phyloP scores from a whole-genome alignment of 2,329 filamentous ascomycete species.

The Hypoxylon sp. region DNA sequence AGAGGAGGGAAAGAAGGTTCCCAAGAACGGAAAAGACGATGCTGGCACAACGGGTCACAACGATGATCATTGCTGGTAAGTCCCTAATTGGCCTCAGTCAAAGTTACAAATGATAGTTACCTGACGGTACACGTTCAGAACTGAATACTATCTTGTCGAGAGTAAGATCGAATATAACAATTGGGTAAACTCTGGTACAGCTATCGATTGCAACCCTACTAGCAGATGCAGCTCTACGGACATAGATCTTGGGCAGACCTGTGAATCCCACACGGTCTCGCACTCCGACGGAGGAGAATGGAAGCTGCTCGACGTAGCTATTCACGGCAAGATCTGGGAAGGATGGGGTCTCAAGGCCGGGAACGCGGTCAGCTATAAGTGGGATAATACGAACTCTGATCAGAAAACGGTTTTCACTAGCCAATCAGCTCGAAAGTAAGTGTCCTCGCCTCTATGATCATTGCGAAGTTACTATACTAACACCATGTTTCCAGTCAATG shows the following conservation, averaged over 20 bases:
- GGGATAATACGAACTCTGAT: background rate
- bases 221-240: conserved; percentile 2
- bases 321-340: conserved; percentile 4
- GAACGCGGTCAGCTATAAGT: background rate
- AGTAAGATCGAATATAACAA: conserved; percentile 8
- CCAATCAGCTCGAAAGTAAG: conserved; percentile 3
- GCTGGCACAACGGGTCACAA: background rate
- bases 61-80: conserved; percentile 6
- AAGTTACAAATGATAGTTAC: background rate
- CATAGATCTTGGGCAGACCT: conserved; percentile 13
- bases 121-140: conserved; percentile 1
- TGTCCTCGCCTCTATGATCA: background rate
- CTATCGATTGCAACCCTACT: conserved; percentile 10
- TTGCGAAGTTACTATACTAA: background rate
- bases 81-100: too few relatives aligned
- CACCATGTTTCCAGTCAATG: background rate
- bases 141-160: conserved; percentile 10
- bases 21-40: conserved; percentile 6
- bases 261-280: background rate
- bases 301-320: conserved; percentile 1
- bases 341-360: conserved; percentile 2
- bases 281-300: background rate
- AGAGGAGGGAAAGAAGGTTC: background rate
- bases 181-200: conserved; percentile 5
- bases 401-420: background rate